Conservation (phyloP, 2,329 filamentous ascomycete genomes). For the Aulographum hederae region DNA sequence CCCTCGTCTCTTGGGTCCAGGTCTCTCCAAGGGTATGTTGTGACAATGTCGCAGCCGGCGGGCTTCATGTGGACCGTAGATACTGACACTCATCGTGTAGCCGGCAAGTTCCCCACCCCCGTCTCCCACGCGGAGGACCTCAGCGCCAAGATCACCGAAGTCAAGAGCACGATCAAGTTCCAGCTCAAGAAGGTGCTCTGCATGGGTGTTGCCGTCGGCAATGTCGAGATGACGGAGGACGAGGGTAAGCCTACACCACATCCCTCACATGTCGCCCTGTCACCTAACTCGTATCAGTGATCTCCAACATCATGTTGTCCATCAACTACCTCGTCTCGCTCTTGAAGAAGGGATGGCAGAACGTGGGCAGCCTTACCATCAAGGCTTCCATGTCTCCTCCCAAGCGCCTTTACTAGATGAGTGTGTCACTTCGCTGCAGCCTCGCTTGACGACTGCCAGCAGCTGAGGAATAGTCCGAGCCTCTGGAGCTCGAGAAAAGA, state of each 20-base stretch:
- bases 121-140: slow-evolving; percentile 96
- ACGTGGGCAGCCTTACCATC: slow-evolving; percentile 98
- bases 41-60: slow-evolving; percentile 13
- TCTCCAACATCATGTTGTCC: slow-evolving; percentile 98
- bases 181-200: slow-evolving; percentile 99
- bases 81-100: no score
- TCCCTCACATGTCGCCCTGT: no score
- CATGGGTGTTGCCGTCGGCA: slow-evolving; percentile 98
- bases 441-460: no score
- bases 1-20: slow-evolving; percentile 94
- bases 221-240: slow-evolving; percentile 93
- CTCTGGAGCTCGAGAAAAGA: no score
- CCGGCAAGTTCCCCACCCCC: slow-evolving; percentile 98
- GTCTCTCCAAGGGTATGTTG: slow-evolving; percentile 96
- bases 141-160: slow-evolving; percentile 87
- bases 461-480: no score
- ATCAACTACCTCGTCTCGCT: slow-evolving; percentile 99
- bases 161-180: slow-evolving; percentile 99
- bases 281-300: no score
- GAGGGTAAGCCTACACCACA: no score
- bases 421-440: no score
- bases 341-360: slow-evolving; percentile 99
- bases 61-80: slow-evolving; percentile 4
- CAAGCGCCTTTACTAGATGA: slow-evolving; percentile 85
- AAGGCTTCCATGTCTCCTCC: slow-evolving; percentile 99